Evolutionary conservation across 2,329 filamentous ascomycete species (phyloP).

Genomic region (Elsinoe arachidis): DNA sequence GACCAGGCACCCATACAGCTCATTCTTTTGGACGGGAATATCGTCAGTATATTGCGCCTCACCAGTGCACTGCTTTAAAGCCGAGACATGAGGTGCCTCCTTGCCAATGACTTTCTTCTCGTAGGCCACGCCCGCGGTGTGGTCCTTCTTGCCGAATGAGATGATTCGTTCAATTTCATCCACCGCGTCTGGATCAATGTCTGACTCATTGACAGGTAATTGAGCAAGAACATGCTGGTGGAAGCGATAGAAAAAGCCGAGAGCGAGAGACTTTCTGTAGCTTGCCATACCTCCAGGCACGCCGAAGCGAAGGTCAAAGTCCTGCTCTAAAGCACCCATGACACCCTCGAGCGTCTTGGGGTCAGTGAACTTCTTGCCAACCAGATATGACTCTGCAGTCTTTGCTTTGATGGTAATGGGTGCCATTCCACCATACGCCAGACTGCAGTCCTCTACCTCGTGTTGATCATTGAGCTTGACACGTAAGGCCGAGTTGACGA

Average conservation of each 20-base stretch:
- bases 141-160: conserved; percentile 71
- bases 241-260: conserved; percentile 95
- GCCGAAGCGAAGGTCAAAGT: conserved; percentile 81
- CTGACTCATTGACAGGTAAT: conserved; percentile 41
- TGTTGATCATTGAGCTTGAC: conserved; percentile 62
- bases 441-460: conserved; percentile 61
- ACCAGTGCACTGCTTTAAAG: conserved; percentile 85
- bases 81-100: conserved; percentile 77
- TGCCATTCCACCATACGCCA: conserved; percentile 94
- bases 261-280: conserved; percentile 79
- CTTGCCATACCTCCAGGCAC: conserved; percentile 97
- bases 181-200: conserved; percentile 64
- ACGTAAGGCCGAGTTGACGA: conserved; percentile 80
- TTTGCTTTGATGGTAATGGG: conserved; percentile 82
- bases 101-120: conserved; percentile 76
- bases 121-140: conserved; percentile 66
- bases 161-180: conserved; percentile 78
- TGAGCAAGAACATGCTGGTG: conserved; percentile 76
- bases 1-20: conserved; percentile 80
- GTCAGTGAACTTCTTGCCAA: conserved; percentile 72
- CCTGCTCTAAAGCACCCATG: conserved; percentile 80
- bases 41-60: conserved; percentile 97
- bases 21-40: conserved; percentile 76
- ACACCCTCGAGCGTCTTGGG: conserved; percentile 76
- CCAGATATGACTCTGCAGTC: conserved; percentile 62